Conservation (phyloP, 1,139 yeast genomes). For the Suzukiozyma palmioleophila region DNA sequence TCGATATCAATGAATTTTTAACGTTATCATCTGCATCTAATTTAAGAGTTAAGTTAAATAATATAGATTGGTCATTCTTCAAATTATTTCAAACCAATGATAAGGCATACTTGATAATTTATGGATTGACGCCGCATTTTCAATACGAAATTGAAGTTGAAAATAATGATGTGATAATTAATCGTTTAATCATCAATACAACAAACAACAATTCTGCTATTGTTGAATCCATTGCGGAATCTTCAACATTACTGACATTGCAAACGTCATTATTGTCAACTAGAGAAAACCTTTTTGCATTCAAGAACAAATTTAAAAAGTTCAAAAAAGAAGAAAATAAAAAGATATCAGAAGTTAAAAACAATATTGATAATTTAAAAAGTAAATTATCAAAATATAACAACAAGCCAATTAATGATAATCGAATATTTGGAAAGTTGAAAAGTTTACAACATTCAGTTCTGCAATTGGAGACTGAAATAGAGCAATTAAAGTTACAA, state of each 20-base stretch:
- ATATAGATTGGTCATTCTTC: slow-evolving; percentile 54
- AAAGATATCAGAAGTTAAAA: slow-evolving; percentile 45
- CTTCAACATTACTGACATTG: slow-evolving; percentile 54
- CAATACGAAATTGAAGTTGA: slow-evolving; percentile 65
- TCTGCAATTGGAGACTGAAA: slow-evolving; percentile 37
- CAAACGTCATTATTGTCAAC: slow-evolving; percentile 62
- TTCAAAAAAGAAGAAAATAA: slow-evolving; percentile 61
- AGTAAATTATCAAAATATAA: slow-evolving; percentile 40
- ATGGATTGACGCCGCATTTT: slow-evolving; percentile 63
- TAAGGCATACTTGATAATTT: slow-evolving; percentile 46
- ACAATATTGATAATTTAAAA: slow-evolving; percentile 55
- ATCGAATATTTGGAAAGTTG: slow-evolving; percentile 33
- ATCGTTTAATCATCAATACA: slow-evolving; percentile 31
- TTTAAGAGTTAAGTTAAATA: slow-evolving; percentile 51
- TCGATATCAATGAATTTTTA: slow-evolving; percentile 16
- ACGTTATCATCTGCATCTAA: slow-evolving; percentile 10
- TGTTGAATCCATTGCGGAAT: slow-evolving; percentile 32
- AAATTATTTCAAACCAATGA: slow-evolving; percentile 36
- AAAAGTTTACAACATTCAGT: slow-evolving; percentile 42
- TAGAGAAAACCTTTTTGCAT: slow-evolving; percentile 48
- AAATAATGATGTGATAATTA: slow-evolving; percentile 22
- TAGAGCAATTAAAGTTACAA: slow-evolving; percentile 20
- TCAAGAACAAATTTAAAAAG: slow-evolving; percentile 51
- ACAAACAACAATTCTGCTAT: slow-evolving; percentile 18
- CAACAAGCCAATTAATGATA: slow-evolving; percentile 21